A percentile compares a stretch with the other conserved stretches of the same genome.
Conservation (phyloP, 495 filamentous ascomycete species). For the Trichoderma asperelloides region DNA sequence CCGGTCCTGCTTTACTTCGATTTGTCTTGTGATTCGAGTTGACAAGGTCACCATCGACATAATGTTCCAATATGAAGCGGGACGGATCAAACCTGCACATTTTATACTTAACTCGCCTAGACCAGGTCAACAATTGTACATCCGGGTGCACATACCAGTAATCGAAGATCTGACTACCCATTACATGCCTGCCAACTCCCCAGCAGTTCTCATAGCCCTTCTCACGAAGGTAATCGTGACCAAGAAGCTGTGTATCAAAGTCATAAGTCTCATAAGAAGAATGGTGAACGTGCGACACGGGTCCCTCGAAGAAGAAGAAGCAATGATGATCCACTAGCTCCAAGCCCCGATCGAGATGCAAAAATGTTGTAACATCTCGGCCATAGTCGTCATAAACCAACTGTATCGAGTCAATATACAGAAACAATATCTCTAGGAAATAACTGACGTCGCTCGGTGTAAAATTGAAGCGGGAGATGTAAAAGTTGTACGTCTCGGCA, state of each 20-base stretch:
- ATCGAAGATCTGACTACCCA: constrained; percentile 60
- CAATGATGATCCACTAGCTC: constrained; percentile 60
- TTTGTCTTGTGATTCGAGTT: constrained; percentile 49
- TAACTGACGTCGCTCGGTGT: constrained; percentile 44
- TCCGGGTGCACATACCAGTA: constrained; percentile 50
- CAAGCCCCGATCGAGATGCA: constrained; percentile 53
- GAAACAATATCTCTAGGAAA: too few species aligned
- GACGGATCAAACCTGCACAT: constrained; percentile 46
- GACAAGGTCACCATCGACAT: constrained; percentile 63
- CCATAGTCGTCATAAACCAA: too few species aligned
- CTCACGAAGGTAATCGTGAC: constrained; percentile 59
- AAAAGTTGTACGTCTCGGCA: constrained; percentile 49
- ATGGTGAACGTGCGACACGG: constrained; percentile 58
- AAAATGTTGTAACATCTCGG: constrained; percentile 50
- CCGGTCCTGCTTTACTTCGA: constrained; percentile 30
- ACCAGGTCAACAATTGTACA: too few species aligned
- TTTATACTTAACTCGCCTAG: too few species aligned
- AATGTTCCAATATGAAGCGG: constrained; percentile 56
- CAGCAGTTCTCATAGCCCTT: constrained; percentile 60
- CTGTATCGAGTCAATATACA: too few species aligned
- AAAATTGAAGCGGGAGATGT: constrained; percentile 60
- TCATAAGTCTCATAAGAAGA: constrained; percentile 67
- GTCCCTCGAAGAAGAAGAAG: constrained; percentile 55
- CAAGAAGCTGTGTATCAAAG: constrained; percentile 64
- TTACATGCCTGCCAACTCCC: constrained; percentile 62